Base-by-base conservation (phyloP, 2,329 filamentous ascomycete genomes). In the Penicillium psychrosexuale region DNA sequence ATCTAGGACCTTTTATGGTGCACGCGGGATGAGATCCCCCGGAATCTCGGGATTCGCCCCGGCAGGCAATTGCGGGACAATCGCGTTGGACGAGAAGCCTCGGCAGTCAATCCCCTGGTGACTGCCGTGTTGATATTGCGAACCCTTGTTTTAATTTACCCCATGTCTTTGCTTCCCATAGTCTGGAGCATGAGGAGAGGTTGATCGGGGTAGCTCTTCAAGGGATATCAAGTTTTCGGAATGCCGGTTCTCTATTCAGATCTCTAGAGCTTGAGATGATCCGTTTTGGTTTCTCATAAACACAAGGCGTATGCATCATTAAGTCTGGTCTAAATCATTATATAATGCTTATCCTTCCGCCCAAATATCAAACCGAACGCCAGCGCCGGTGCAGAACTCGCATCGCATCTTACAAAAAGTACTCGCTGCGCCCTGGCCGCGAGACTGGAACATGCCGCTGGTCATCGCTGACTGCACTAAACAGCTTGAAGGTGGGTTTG, bases 401-500 rank as follows among this genome's bases (percentile, higher is more conserved):
- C 55, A 58, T 56, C 65, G 59, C 53, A 67, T 69, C 55, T 69
- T 74, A 77, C 67, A 77, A 63, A 57, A 78, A 78, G 65, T 78
- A 78, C 66, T 78, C 76, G 65, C 76, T 77, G 59, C 76, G 75
- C 55, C 74, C 75, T 47, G 75, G 75, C 64, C 76, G 70, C 53
- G 73, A 71, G 45, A 65, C 63, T 37, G 76, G 76, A 51, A 77
- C 71, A 61, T 78, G 75, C 57, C 76, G 71, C 66, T 76, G 72
- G 50, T 78, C 76, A 58, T 77, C 76, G 47, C 73, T 70, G 42
- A 78, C 76, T 5, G 76, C 76, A 53, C 74, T 74, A 65, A 78
- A 78, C 28, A 78, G 65, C 61, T 78, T 94, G 78, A 99, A 99
- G 67, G 89, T 90, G 31, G 93, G 91, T 57, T 91, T 86, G 49